These are phyloP conservation scores for Barbatosphaeria neglecta DNA, from an alignment of 495 filamentous ascomycete genomes.

Conservation along the genomic window DNA sequence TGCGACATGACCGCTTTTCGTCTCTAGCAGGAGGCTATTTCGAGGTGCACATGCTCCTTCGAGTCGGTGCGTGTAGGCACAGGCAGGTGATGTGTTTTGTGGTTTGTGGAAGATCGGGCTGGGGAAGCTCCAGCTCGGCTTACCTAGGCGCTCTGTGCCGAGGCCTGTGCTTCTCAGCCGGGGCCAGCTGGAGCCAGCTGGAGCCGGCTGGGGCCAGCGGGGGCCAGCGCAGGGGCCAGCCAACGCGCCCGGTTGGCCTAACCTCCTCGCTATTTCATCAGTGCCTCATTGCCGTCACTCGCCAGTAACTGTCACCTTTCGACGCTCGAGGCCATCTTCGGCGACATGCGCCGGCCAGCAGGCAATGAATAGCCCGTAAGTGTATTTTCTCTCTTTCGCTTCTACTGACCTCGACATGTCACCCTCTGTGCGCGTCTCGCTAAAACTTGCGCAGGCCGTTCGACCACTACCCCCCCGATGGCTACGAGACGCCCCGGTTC, in stretches of 20 bases:
- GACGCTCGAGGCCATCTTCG: too few relatives aligned
- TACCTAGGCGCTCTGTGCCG: not conserved
- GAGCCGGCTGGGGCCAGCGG: too few relatives aligned
- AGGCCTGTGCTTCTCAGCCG: not conserved
- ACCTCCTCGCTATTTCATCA: too few relatives aligned
- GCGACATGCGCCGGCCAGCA: not conserved
- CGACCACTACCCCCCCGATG: constrained; percentile 41
- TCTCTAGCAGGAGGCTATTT: too few relatives aligned
- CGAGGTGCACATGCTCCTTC: too few relatives aligned
- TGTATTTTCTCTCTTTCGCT: not conserved
- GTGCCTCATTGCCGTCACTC: too few relatives aligned
- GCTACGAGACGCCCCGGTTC: constrained; percentile 65
- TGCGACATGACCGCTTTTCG: too few relatives aligned
- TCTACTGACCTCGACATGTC: not conserved
- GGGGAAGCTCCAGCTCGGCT: not conserved
- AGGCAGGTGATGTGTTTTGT: not conserved
- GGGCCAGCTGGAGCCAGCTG: too few relatives aligned
- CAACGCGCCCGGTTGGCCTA: too few relatives aligned
- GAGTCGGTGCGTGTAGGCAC: too few relatives aligned
- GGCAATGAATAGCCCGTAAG: not conserved
- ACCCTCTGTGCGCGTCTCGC: not conserved
- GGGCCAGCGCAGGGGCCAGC: too few relatives aligned
- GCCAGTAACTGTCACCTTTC: too few relatives aligned
- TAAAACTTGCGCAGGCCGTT: not conserved
- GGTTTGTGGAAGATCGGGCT: not conserved